Percentiles rank a stretch among this genome's conserved stretches.
Conservation (phyloP, 495 filamentous ascomycete genomes). For the Aspergillus olivimuriae region DNA sequence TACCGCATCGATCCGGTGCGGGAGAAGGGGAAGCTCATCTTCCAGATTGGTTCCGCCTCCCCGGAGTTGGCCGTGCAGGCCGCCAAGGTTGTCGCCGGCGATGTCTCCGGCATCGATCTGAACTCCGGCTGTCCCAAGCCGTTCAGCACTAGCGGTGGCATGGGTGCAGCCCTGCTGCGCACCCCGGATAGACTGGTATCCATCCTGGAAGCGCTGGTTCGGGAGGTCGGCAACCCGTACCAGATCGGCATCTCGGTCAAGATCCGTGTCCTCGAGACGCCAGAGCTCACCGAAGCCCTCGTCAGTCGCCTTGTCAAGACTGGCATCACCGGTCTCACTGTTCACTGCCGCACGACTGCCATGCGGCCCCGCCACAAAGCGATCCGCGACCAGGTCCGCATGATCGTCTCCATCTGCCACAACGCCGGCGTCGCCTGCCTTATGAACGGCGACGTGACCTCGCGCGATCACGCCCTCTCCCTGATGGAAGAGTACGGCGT, state of each 20-base stretch:
- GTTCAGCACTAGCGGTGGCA: conserved; percentile 83
- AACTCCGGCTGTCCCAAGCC: conserved; percentile 97
- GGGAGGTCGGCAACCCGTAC: conserved; percentile 64
- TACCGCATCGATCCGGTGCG: conserved; percentile 73
- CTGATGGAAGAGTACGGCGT: conserved; percentile 70
- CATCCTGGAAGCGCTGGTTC: conserved; percentile 76
- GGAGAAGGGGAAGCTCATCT: conserved; percentile 70
- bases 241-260: conserved; percentile 92
- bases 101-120: conserved; percentile 92
- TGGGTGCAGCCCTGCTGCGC: conserved; percentile 85
- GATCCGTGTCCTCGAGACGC: conserved; percentile 78
- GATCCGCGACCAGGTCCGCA: conserved; percentile 75
- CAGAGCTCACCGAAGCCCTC: conserved; percentile 62
- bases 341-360: conserved; percentile 92
- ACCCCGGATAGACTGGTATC: conserved; percentile 75
- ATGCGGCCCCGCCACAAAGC: conserved; percentile 89
- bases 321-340: conserved; percentile 84
- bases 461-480: conserved; percentile 56
- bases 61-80: conserved; percentile 77
- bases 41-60: conserved; percentile 82
- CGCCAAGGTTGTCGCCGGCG: conserved; percentile 70
- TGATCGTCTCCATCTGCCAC: conserved; percentile 70
- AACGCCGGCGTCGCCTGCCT: conserved; percentile 81
- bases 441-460: conserved; percentile 89
- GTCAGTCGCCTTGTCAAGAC: conserved; percentile 71